phyloP scores from a whole-genome alignment of 2,329 filamentous ascomycete genomes.

The Didymella sp. region DNA sequence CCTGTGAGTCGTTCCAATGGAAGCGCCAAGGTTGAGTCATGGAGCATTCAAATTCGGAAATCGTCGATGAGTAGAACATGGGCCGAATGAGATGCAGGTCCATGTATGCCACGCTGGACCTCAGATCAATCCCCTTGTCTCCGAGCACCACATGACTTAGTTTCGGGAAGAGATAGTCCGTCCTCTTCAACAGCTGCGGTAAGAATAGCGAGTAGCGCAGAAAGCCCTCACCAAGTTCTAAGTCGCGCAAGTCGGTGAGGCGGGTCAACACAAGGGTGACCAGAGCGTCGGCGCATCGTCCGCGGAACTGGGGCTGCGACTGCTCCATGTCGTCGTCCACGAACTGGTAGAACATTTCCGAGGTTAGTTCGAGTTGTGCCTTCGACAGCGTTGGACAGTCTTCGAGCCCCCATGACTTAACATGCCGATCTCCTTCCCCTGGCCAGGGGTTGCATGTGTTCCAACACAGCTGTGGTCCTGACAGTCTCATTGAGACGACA shows the following conservation, averaged over 20 bases:
- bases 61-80: slow-evolving; percentile 30
- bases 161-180: slow-evolving; percentile 29
- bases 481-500: slow-evolving; percentile 25
- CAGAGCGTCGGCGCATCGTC: slow-evolving; percentile 32
- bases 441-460: slow-evolving; percentile 32
- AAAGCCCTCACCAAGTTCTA: slow-evolving; percentile 36
- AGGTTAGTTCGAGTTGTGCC: slow-evolving; percentile 26
- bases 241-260: slow-evolving; percentile 24
- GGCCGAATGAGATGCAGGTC: slow-evolving; percentile 36
- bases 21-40: slow-evolving; percentile 37
- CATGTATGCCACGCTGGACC: slow-evolving; percentile 29
- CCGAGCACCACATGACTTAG: slow-evolving; percentile 28
- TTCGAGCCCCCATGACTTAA: slow-evolving; percentile 35
- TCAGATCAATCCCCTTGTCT: slow-evolving; percentile 22
- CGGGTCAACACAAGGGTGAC: slow-evolving; percentile 32
- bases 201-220: slow-evolving; percentile 36
- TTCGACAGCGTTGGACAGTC: slow-evolving; percentile 25
- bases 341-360: slow-evolving; percentile 32
- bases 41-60: slow-evolving; percentile 29
- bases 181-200: slow-evolving; percentile 34
- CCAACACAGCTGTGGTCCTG: slow-evolving; percentile 27
- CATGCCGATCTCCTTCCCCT: slow-evolving; percentile 10
- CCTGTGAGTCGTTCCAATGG: slow-evolving; percentile 23
- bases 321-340: slow-evolving; percentile 35
- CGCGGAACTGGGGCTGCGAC: slow-evolving; percentile 26